Base-by-base conservation (phyloP, 139 green algal species). In the Asterochloris sp. region DNA sequence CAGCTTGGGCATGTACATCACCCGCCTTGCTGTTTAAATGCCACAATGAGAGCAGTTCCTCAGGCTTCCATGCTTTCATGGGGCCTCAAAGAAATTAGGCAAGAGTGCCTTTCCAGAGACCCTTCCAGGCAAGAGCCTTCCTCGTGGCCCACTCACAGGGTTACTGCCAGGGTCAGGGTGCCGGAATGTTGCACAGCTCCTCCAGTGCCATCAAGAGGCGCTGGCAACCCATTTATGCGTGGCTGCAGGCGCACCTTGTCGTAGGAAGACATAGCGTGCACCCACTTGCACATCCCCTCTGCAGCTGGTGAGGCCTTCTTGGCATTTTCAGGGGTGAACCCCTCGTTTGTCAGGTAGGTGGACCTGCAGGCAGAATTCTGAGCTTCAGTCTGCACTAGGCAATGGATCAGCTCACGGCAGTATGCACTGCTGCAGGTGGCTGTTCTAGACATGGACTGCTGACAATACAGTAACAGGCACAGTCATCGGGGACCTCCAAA, bases 211-310 rank as follows among this genome's bases (percentile, higher is more conserved):
- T 54, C 38, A 6, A 54, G 38, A 54, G 38, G 38, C 38, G 38
- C 38, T 54, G 38, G 38, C 38, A 54, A 54, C 38, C 89, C 78
- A 83, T n/a, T n/a, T n/a, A n/a, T n/a, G n/a, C n/a, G n/a, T n/a
- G n/a, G n/a, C n/a, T n/a, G n/a, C n/a, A n/a, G n/a, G 47, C 60
- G 63, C 62, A 95, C 91, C 86, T 92, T 91, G 81, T 96, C 91
- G 76, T 96, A 96, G n/a, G 83, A 91, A 74, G 82, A 87, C 92
- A 96, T 96, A 73, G 92, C 92, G 78, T 93, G 88, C 29, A 94
- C 90, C 92, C 91, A 96, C 85, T 92, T 94, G 85, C 91, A 96
- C 88, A 95, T 92, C 54, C 90, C 90, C 85, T 94, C 89, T 24
- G 88, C 89, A 4, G 92, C 90, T 17, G 87, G 87, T 13, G 88